A percentile compares a stretch with the other conserved stretches of the same genome.
Evolutionary conservation across 75 land plant species (phyloP).

Genomic region (Larix kaempferi): DNA sequence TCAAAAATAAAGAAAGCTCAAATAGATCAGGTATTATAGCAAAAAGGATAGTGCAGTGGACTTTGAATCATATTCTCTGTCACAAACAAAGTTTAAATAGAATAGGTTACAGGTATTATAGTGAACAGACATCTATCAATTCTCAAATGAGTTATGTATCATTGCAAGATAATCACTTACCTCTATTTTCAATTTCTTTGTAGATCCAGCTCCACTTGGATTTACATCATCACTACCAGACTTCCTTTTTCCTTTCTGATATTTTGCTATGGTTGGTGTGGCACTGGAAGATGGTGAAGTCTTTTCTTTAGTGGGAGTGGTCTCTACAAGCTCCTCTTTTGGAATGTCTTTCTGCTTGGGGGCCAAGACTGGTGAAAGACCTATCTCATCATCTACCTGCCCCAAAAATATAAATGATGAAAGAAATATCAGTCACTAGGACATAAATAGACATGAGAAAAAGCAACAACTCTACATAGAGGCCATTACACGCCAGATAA

Average conservation of each 20-base stretch:
- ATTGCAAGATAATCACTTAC: constrained; percentile 14
- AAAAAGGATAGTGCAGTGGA: not conserved
- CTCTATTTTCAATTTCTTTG: constrained; percentile 77
- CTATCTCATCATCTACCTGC: constrained; percentile 63
- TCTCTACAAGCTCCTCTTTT: constrained; percentile 81
- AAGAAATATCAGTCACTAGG: not conserved
- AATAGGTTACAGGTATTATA: no score
- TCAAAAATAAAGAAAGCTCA: not conserved
- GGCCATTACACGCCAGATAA: not conserved
- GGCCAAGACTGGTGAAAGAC: constrained; percentile 68
- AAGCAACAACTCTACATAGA: not conserved
- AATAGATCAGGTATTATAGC: not conserved
- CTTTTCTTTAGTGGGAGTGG: constrained; percentile 59
- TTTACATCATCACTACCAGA: constrained; percentile 68
- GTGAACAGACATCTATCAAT: no score
- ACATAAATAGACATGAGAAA: no score
- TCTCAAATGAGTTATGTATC: not conserved
- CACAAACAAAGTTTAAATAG: not conserved
- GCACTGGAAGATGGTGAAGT: constrained; percentile 31
- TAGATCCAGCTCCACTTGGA: constrained; percentile 28
- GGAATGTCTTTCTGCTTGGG: constrained; percentile 69
- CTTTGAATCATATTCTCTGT: not conserved
- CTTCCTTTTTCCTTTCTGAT: constrained; percentile 77
- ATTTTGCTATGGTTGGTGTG: constrained; percentile 45
- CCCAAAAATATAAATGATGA: not conserved